These are phyloP conservation scores for Rhytidiadelphus loreus DNA, from an alignment of 225 moss, liverwort and hornwort species.

Conservation along the genomic window DNA sequence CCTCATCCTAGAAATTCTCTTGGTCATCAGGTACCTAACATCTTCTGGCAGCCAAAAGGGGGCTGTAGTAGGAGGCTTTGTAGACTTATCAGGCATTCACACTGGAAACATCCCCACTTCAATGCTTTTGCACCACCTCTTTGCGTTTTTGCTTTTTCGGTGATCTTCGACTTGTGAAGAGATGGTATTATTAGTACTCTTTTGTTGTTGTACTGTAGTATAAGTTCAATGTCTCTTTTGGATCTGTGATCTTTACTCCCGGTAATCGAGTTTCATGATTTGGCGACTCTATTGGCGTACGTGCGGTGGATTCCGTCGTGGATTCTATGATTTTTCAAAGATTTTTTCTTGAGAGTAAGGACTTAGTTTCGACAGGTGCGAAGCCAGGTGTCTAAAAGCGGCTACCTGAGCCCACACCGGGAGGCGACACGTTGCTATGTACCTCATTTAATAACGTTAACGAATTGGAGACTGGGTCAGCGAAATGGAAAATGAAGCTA, in stretches of 20 bases:
- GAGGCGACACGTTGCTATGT: background rate
- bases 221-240: background rate
- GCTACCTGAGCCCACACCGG: background rate
- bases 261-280: background rate
- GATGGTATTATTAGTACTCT: background rate
- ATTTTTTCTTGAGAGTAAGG: background rate
- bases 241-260: background rate
- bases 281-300: background rate
- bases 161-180: background rate
- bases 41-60: conserved; percentile 49
- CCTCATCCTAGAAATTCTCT: conserved; percentile 15
- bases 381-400: background rate
- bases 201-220: background rate
- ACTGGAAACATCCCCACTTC: conserved; percentile 41
- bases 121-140: conserved; percentile 16
- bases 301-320: background rate
- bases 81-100: conserved; percentile 48
- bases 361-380: background rate
- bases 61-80: conserved; percentile 46
- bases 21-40: conserved; percentile 31
- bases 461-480: background rate
- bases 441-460: background rate
- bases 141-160: background rate
- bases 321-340: background rate
- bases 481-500: background rate